These are phyloP conservation scores for Kokia cookei DNA, from an alignment of 441 rosid species.

Conservation along the genomic window DNA sequence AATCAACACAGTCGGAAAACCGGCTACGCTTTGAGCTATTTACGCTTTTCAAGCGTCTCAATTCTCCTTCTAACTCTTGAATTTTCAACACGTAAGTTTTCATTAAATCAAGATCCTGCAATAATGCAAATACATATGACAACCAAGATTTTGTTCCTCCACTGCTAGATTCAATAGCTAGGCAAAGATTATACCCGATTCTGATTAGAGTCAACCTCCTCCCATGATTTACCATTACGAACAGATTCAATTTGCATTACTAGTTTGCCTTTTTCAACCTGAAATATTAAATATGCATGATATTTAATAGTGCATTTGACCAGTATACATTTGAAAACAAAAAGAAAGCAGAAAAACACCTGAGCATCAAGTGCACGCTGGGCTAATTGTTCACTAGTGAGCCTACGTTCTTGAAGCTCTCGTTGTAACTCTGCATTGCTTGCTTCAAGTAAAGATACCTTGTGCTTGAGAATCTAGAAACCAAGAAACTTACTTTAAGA, in stretches of 20 bases:
- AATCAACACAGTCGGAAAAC: slow-evolving; percentile 39
- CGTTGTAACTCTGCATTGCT: slow-evolving; percentile 73
- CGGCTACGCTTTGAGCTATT: slow-evolving; percentile 35
- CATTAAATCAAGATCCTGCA: slow-evolving; percentile 69
- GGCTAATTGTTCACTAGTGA: slow-evolving; percentile 64
- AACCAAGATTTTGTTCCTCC: slow-evolving; percentile 3
- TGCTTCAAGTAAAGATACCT: slow-evolving; percentile 78
- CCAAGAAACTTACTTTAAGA: slow-evolving; percentile 4
- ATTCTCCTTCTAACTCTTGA: slow-evolving; percentile 89
- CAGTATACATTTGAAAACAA: background rate
- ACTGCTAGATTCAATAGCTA: background rate
- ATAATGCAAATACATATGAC: slow-evolving; percentile 10
- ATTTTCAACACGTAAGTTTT: slow-evolving; percentile 71
- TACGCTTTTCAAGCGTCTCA: slow-evolving; percentile 48
- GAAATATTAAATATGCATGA: slow-evolving; percentile 14
- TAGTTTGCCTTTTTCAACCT: slow-evolving; percentile 91
- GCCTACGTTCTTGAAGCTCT: slow-evolving; percentile 69
- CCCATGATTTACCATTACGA: slow-evolving; percentile 87
- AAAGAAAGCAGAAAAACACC: slow-evolving; percentile 35
- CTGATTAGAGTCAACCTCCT: slow-evolving; percentile 60
- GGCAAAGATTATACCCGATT: slow-evolving; percentile 43
- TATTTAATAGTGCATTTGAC: background rate
- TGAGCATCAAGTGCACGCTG: slow-evolving; percentile 81
- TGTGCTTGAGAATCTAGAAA: slow-evolving; percentile 77
- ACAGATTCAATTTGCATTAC: slow-evolving; percentile 73